phyloP scores from a whole-genome alignment of 768 basidiomycete species.

The Phylloporus sp. region DNA sequence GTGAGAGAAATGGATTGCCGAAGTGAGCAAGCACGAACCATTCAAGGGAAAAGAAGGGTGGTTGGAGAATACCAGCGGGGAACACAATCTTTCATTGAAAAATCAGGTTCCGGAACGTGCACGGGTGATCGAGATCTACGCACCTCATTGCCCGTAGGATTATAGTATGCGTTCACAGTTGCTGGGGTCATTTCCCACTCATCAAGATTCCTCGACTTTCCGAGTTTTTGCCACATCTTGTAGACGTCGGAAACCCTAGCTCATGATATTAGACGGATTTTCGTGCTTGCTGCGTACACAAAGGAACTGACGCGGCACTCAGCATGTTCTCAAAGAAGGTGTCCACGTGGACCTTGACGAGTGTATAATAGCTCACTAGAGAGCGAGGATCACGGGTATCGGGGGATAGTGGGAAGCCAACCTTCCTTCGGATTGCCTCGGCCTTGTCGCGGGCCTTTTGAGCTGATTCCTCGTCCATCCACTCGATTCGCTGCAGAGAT shows the following conservation, averaged over 20 bases:
- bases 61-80: constrained; percentile 91
- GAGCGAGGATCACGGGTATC: constrained; percentile 68
- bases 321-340: constrained; percentile 86
- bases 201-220: constrained; percentile 60
- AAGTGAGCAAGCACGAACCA: constrained; percentile 46
- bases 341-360: constrained; percentile 57
- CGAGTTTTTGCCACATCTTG: constrained; percentile 73
- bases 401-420: constrained; percentile 88
- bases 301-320: constrained; percentile 44
- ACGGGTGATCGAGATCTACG: background rate
- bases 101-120: background rate
- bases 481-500: constrained; percentile 67
- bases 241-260: constrained; percentile 52
- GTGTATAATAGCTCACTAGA: constrained; percentile 67
- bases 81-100: constrained; percentile 69
- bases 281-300: background rate
- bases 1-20: constrained; percentile 5
- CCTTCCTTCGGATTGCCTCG: constrained; percentile 58
- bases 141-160: constrained; percentile 84
- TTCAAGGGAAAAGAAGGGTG: constrained; percentile 80
- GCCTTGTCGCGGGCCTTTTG: constrained; percentile 83
- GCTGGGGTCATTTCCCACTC: constrained; percentile 88
- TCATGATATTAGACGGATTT: constrained; percentile 9
- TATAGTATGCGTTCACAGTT: constrained; percentile 85
- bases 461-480: constrained; percentile 89